Conservation (phyloP, 768 basidiomycete genomes). For the Gymnopilus dilepis region DNA sequence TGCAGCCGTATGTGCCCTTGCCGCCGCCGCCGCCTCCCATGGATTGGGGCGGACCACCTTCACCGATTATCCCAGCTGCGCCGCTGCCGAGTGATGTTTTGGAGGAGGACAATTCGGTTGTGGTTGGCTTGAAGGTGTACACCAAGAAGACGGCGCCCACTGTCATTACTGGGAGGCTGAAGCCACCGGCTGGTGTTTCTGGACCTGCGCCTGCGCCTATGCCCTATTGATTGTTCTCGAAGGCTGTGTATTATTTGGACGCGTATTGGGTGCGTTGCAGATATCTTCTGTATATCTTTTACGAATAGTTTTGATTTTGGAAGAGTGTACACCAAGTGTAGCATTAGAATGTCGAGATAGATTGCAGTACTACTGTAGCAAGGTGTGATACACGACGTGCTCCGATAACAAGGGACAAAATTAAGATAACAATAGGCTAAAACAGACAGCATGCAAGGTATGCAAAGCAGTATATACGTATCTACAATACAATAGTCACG, state of each 20-base stretch:
- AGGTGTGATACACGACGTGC: not conserved
- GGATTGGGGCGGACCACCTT: constrained; percentile 12
- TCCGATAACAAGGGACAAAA: not conserved
- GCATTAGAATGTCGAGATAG: not conserved
- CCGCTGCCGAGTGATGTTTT: constrained; percentile 20
- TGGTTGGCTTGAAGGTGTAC: constrained; percentile 34
- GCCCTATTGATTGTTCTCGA: not conserved
- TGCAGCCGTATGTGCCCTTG: constrained; percentile 7
- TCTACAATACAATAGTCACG: not conserved
- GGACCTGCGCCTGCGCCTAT: not conserved
- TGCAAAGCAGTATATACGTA: not conserved
- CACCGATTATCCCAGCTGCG: constrained; percentile 8
- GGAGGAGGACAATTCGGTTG: constrained; percentile 34
- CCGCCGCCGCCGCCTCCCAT: constrained; percentile 16
- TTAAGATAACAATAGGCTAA: not conserved
- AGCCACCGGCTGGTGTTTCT: constrained; percentile 2
- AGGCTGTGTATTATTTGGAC: too few species aligned
- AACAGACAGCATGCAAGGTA: not conserved
- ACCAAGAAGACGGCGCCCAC: constrained; percentile 29
- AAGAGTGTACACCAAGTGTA: not conserved
- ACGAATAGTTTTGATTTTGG: too few species aligned
- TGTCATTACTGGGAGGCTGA: constrained; percentile 30
- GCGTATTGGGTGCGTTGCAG: not conserved
- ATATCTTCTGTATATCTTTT: not conserved
- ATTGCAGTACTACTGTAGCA: not conserved